These are phyloP conservation scores for Rhizopus arrhizus DNA, from an alignment of 371 early-diverging fungal species.

Conservation along the genomic window DNA sequence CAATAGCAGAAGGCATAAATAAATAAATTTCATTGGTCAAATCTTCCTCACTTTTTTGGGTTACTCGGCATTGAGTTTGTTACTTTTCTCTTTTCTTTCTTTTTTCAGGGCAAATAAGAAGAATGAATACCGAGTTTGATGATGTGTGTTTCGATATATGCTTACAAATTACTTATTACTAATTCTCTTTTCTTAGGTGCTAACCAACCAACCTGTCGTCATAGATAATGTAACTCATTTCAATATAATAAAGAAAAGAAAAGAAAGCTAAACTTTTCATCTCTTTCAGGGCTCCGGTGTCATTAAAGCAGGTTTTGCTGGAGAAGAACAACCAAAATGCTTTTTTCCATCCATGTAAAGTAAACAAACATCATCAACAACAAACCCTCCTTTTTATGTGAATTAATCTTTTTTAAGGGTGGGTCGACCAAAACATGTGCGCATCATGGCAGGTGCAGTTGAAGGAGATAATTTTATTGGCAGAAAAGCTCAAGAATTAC, in stretches of 20 bases:
- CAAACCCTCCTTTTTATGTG: not conserved
- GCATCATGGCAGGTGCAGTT: slow-evolving; percentile 96
- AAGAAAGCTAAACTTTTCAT: slow-evolving; percentile 2
- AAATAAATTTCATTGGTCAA: too few species aligned
- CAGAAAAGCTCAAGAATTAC: slow-evolving; percentile 88
- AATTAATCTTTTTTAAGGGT: slow-evolving; percentile 57
- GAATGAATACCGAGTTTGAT: slow-evolving; percentile 56
- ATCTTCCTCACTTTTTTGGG: too few species aligned
- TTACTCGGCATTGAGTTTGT: too few species aligned
- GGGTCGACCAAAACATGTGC: slow-evolving; percentile 92
- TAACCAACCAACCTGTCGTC: slow-evolving; percentile 90
- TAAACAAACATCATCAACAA: not conserved
- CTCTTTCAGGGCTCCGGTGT: slow-evolving; percentile 89
- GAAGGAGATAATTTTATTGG: slow-evolving; percentile 95
- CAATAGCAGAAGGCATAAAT: too few species aligned
- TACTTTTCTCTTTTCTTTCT: not conserved
- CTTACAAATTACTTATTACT: not conserved
- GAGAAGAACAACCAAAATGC: slow-evolving; percentile 92
- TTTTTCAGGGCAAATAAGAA: slow-evolving; percentile 8
- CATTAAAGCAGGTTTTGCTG: slow-evolving; percentile 97
- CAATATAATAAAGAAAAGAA: too few species aligned
- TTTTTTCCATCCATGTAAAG: slow-evolving; percentile 86
- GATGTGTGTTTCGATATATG: slow-evolving; percentile 32
- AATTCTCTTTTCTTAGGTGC: slow-evolving; percentile 53
- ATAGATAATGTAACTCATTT: slow-evolving; percentile 63